Conservation (phyloP, 2,329 filamentous ascomycete genomes). For the Diaporthe australafricana region DNA sequence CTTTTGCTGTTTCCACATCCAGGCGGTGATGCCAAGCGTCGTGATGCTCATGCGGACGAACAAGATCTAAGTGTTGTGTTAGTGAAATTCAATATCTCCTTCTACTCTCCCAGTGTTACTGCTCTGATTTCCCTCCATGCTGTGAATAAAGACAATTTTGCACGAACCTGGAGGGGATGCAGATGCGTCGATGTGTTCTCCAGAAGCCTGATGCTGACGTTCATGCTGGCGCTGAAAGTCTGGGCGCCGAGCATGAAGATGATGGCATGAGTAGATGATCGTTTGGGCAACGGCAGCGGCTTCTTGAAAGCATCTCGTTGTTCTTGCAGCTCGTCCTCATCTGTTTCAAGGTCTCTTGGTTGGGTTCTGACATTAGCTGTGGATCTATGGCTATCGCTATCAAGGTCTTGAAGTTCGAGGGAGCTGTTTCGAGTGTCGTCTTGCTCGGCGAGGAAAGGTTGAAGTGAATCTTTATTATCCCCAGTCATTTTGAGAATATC, state of each 20-base stretch:
- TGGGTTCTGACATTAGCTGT: not conserved
- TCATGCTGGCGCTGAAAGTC: conserved; percentile 29
- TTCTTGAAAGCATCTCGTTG: not conserved
- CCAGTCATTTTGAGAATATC: not conserved
- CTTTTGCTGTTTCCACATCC: conserved; percentile 5
- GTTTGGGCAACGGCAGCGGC: not conserved
- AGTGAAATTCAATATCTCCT: too few species aligned
- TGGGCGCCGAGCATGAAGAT: conserved; percentile 25
- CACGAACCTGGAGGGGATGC: conserved; percentile 23
- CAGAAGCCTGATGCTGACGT: conserved; percentile 17
- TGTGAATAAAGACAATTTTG: too few species aligned
- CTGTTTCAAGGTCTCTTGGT: too few species aligned
- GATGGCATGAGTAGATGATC: conserved; percentile 14
- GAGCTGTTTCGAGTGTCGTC: not conserved
- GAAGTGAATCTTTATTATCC: not conserved
- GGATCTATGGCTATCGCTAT: not conserved
- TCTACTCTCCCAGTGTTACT: too few species aligned
- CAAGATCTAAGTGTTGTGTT: not conserved
- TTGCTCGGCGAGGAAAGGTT: conserved; percentile 19
- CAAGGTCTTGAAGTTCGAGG: conserved; percentile 19
- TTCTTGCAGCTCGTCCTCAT: not conserved
- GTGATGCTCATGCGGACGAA: conserved; percentile 30
- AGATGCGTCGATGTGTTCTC: conserved; percentile 19
- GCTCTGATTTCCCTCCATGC: too few species aligned
- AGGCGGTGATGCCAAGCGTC: conserved; percentile 9